These are phyloP conservation scores for Penicillium hesseltinei DNA, from an alignment of 2,329 filamentous ascomycete species.

Conservation along the genomic window DNA sequence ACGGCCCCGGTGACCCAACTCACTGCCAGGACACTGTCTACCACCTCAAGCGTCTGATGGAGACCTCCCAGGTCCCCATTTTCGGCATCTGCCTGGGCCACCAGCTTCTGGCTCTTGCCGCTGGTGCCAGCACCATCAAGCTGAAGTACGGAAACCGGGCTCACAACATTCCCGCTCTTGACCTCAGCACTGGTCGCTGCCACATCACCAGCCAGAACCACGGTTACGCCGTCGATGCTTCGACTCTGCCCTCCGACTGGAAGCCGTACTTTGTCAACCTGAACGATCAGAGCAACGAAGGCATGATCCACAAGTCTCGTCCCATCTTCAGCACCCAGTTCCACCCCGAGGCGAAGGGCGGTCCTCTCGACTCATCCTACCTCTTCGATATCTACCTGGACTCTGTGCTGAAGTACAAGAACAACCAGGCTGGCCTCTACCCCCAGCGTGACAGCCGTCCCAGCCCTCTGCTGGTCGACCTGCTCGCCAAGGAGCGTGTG, in stretches of 20 bases:
- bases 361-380: slow-evolving; percentile 91
- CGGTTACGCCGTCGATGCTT: slow-evolving; percentile 88
- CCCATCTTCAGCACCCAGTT: slow-evolving; percentile 99
- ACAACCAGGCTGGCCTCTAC: slow-evolving; percentile 67
- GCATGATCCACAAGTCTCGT: slow-evolving; percentile 88
- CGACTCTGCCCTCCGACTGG: slow-evolving; percentile 79
- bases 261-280: slow-evolving; percentile 99
- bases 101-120: slow-evolving; percentile 87
- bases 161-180: slow-evolving; percentile 95
- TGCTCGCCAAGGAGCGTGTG: slow-evolving; percentile 90
- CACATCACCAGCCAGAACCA: slow-evolving; percentile 99
- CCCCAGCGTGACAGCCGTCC: slow-evolving; percentile 80
- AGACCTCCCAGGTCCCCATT: slow-evolving; percentile 83
- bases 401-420: slow-evolving; percentile 86
- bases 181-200: slow-evolving; percentile 93
- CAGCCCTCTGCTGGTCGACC: slow-evolving; percentile 81
- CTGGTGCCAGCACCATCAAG: slow-evolving; percentile 88
- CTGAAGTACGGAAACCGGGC: slow-evolving; percentile 99
- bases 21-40: slow-evolving; percentile 94
- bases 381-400: slow-evolving; percentile 96
- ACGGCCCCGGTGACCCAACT: slow-evolving; percentile 95
- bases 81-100: slow-evolving; percentile 98
- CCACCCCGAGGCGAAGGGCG: slow-evolving; percentile 97
- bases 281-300: slow-evolving; percentile 96
- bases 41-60: slow-evolving; percentile 87